A percentile compares a stretch with the other conserved stretches of the same genome.
These are phyloP conservation scores for Penicillium digitatum DNA, from an alignment of 2,329 filamentous ascomycete species.

Conservation along the genomic window DNA sequence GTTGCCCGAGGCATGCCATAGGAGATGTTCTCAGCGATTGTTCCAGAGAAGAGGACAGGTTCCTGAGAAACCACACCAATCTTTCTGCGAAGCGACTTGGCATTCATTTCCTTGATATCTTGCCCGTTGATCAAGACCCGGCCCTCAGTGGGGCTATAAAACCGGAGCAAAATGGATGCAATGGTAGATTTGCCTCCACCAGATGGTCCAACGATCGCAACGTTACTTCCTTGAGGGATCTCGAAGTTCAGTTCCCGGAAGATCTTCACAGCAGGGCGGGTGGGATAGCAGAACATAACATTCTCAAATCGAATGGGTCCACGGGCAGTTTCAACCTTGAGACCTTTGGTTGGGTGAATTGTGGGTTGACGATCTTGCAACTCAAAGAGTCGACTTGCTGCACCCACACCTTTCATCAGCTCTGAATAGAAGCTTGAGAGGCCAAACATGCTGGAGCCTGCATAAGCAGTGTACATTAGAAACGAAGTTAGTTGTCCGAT, in stretches of 20 bases:
- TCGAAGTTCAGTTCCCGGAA: conserved; percentile 86
- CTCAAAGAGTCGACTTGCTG: conserved; percentile 92
- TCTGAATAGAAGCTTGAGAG: conserved; percentile 96
- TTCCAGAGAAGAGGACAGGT: conserved; percentile 81
- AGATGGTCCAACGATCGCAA: conserved; percentile 93
- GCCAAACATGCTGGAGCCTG: conserved; percentile 82
- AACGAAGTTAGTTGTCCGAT: conserved; percentile 94
- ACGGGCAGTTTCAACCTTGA: conserved; percentile 74
- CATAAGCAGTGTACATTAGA: conserved; percentile 94
- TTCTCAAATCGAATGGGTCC: conserved; percentile 85
- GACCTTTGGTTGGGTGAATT: conserved; percentile 80
- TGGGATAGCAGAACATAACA: conserved; percentile 88
- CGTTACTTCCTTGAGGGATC: conserved; percentile 88
- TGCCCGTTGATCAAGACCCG: conserved; percentile 77
- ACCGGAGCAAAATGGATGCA: conserved; percentile 81
- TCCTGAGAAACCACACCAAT: conserved; percentile 96
- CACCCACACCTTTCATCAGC: conserved; percentile 97
- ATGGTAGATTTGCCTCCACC: conserved; percentile 97
- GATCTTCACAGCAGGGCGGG: conserved; percentile 82
- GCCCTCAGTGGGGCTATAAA: conserved; percentile 79
- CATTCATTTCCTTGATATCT: conserved; percentile 82
- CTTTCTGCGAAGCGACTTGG: conserved; percentile 83
- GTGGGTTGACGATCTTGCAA: conserved; percentile 84
- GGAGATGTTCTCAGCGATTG: conserved; percentile 77
- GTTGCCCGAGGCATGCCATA: conserved; percentile 81